Percentiles rank a stretch among this genome's conserved stretches.
Conservation (phyloP, 2,329 filamentous ascomycete species). For the Pseudocercospora macadamiae region DNA sequence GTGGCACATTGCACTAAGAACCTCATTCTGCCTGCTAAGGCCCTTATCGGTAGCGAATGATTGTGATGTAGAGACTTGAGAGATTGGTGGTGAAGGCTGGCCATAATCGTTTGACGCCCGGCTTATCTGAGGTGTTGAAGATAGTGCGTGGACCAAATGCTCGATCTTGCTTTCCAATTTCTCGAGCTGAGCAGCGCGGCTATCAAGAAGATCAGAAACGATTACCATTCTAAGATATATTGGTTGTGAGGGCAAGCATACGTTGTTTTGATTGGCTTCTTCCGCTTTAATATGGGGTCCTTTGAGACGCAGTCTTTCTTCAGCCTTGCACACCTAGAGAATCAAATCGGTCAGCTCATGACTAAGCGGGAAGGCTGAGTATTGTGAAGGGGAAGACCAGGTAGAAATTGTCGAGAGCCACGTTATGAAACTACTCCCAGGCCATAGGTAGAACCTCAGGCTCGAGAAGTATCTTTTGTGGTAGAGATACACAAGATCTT, state of each 20-base stretch:
- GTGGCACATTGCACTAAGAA: conserved; percentile 13
- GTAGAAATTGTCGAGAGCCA: not conserved
- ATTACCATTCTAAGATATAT: no score
- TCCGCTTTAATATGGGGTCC: conserved; percentile 31
- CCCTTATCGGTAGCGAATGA: conserved; percentile 5
- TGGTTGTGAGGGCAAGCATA: conserved; percentile 20
- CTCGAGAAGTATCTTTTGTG: no score
- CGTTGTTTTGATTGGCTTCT: conserved; percentile 35
- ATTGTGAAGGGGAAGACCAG: not conserved
- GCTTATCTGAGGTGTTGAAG: conserved; percentile 22
- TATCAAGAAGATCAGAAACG: not conserved
- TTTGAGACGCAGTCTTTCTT: conserved; percentile 37
- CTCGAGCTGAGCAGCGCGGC: conserved; percentile 38
- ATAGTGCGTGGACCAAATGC: conserved; percentile 37
- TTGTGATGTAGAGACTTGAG: conserved; percentile 12
- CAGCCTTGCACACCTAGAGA: conserved; percentile 36
- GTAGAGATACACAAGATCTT: conserved; percentile 9
- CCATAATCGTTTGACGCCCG: conserved; percentile 17
- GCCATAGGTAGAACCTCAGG: not conserved
- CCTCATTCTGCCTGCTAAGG: conserved; percentile 3
- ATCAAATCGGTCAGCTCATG: not conserved
- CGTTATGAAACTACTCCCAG: not conserved
- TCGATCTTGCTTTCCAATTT: conserved; percentile 40
- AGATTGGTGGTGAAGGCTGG: conserved; percentile 30
- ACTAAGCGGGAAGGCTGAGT: not conserved